These are phyloP conservation scores for Axilococcus clingmanii DNA, from an alignment of 139 green algal species.

Conservation along the genomic window DNA sequence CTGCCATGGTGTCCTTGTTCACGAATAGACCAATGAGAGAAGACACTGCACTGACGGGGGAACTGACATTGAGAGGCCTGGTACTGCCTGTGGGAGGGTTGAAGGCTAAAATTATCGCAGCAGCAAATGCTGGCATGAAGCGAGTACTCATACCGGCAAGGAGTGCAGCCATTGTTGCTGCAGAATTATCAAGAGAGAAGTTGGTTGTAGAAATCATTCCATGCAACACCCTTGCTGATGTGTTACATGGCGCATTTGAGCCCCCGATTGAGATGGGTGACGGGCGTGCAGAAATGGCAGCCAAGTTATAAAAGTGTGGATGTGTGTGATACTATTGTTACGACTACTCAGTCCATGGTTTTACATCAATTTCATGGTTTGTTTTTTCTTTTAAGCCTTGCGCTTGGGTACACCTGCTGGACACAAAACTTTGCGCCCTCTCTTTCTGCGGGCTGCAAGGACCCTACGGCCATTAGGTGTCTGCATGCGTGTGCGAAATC, in stretches of 20 bases:
- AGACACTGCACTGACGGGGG: constrained; percentile 68
- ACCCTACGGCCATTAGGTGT: constrained; percentile 51
- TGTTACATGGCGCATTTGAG: constrained; percentile 43
- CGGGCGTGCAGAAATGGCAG: neutral
- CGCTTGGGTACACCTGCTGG: constrained; percentile 30
- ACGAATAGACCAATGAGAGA: constrained; percentile 33
- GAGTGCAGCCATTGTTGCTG: constrained; percentile 74
- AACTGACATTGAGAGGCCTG: constrained; percentile 87
- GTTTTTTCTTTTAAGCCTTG: no score
- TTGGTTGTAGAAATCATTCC: constrained; percentile 23
- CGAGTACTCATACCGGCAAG: constrained; percentile 74
- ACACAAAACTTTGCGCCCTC: constrained; percentile 52
- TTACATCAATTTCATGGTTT: no score
- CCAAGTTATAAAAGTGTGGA: neutral
- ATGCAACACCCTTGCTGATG: constrained; percentile 29
- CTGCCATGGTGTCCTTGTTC: constrained; percentile 82
- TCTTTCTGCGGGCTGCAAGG: constrained; percentile 45
- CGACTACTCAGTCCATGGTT: neutral
- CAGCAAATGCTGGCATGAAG: constrained; percentile 40
- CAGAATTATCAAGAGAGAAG: constrained; percentile 26
- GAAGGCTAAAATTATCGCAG: constrained; percentile 90
- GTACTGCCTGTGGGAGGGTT: constrained; percentile 89
- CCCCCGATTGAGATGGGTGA: constrained; percentile 31
- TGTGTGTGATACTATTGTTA: neutral
- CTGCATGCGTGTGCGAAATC: constrained; percentile 54